Evolutionary conservation across 805 yeast genomes (phyloP), one percentile per base, ranked within the genome.

Genomic region (Candida tibetensis): DNA sequence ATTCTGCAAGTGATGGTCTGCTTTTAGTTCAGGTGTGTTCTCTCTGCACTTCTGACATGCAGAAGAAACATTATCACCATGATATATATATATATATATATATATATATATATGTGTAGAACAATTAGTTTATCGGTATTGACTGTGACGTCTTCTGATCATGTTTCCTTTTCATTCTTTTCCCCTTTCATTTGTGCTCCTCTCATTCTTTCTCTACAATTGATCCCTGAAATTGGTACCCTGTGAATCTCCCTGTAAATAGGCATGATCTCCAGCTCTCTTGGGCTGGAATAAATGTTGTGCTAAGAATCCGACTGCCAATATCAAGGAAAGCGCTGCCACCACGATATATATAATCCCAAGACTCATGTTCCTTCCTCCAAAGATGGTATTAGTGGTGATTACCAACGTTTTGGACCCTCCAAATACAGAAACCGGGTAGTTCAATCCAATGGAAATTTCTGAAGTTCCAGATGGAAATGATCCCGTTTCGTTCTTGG

Each of bases 211-310:
- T n/a, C n/a, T n/a, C n/a, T n/a, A n/a, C n/a, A 55, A 42, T 39
- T 58, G 64, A 15, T 58, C 64, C 47, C 65, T 34, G 18, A 39
- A 34, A 2, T 23, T 32, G 10, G 23, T 27, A 12, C 22, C 33
- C 19, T 18, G 21, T 6, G 31, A 52, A 27, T 49, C 45, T 22
- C 53, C 55, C 41, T 65, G 71, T 31, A 69, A 54, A 42, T 58
- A 86, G 19, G 82, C 71, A 55, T 87, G 95, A 53, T 85, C 95
- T 4, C 95, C 95, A 28, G 87, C 65, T 40, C 85, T 75, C 46
- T 95, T 72, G n/a, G 96, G 96, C 55, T 81, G 83, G 46, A 91
- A 70, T 33, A 91, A 66, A 48, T 89, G 90, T 60, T 90, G 89
- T 37, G 85, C 58, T 51, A 91, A 67, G 65, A 93, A 93, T 7